A percentile compares a stretch with the other conserved stretches of the same genome.
Evolutionary conservation across 2,329 filamentous ascomycete species (phyloP).

Genomic region (Paramyrothecium sp.): DNA sequence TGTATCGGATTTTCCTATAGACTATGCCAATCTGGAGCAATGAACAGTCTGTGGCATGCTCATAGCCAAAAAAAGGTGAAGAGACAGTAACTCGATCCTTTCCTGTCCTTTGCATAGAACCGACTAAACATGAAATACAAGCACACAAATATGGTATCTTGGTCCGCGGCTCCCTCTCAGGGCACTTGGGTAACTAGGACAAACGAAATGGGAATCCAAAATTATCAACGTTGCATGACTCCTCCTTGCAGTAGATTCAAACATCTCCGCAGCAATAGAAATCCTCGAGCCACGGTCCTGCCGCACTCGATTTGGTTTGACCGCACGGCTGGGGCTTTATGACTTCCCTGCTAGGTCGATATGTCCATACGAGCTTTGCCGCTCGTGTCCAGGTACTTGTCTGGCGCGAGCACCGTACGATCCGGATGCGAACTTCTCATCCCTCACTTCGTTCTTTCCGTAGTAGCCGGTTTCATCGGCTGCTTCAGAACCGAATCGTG

Average conservation of each 20-base stretch:
- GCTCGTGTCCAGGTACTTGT: constrained; percentile 26
- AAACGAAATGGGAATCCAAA: background rate
- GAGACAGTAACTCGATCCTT: background rate
- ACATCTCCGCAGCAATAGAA: constrained; percentile 10
- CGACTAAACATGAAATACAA: background rate
- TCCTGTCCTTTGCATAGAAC: background rate
- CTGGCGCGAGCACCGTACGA: constrained; percentile 17
- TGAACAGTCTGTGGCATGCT: constrained; percentile 16
- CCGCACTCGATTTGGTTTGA: constrained; percentile 21
- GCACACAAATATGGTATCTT: background rate
- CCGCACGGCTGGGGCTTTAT: background rate
- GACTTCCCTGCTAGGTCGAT: constrained; percentile 19
- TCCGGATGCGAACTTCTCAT: constrained; percentile 27
- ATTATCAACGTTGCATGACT: constrained; percentile 5
- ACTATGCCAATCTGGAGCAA: constrained; percentile 14
- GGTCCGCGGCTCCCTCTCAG: background rate
- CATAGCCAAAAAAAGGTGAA: constrained; percentile 17
- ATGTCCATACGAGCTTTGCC: constrained; percentile 32
- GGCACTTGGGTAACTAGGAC: background rate
- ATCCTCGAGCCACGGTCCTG: constrained; percentile 22
- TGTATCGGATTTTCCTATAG: constrained; percentile 10
- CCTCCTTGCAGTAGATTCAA: constrained; percentile 2
- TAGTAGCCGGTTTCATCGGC: constrained; percentile 15
- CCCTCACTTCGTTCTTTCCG: constrained; percentile 10
- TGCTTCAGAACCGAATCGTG: constrained; percentile 22